phyloP scores from a whole-genome alignment of 148 eudicot species.

The Cornus controversa region DNA sequence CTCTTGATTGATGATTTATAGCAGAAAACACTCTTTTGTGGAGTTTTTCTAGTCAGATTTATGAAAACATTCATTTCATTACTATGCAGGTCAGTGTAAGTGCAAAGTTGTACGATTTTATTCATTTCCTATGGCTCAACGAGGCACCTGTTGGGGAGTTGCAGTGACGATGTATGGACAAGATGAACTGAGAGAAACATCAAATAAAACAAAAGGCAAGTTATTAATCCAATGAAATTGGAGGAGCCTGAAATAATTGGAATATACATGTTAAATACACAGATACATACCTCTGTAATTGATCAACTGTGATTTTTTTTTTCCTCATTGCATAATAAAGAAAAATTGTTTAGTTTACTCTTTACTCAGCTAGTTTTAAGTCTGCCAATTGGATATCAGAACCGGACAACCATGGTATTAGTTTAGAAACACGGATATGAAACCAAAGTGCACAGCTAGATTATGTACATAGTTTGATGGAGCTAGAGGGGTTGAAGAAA shows the following conservation, averaged over 20 bases:
- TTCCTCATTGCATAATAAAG: not conserved
- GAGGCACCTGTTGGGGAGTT: slow-evolving; percentile 86
- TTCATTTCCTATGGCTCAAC: slow-evolving; percentile 77
- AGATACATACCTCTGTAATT: not conserved
- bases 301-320: not conserved
- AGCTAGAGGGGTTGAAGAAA: too few species aligned
- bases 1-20: not conserved
- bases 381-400: too few species aligned
- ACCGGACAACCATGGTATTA: too few species aligned
- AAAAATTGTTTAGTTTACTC: not conserved
- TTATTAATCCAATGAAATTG: not conserved
- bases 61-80: not conserved
- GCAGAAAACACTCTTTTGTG: not conserved
- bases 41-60: not conserved
- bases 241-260: not conserved
- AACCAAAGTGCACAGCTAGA: too few species aligned
- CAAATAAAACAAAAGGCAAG: not conserved
- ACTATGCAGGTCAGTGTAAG: slow-evolving; percentile 68
- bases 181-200: not conserved
- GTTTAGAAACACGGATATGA: too few species aligned
- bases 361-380: too few species aligned
- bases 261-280: not conserved
- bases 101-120: slow-evolving; percentile 61
- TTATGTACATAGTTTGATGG: too few species aligned
- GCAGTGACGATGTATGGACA: slow-evolving; percentile 39